phyloP scores from a whole-genome alignment of 805 yeast species.

The Cyberlindnera xishuangbannaensis region DNA sequence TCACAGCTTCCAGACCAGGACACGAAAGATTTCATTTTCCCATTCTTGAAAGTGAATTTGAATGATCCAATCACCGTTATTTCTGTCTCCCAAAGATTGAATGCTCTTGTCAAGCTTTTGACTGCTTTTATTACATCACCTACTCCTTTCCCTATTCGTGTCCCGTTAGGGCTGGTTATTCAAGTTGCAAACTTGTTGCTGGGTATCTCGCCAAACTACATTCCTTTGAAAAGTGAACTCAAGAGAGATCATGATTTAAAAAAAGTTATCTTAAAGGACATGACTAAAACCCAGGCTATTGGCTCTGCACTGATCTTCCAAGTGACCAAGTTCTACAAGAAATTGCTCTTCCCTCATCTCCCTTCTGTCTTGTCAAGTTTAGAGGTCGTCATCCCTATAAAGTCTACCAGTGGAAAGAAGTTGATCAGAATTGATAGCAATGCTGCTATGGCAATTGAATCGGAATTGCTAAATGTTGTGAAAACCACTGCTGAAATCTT shows the following conservation, averaged over 20 bases:
- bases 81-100: slow-evolving; percentile 46
- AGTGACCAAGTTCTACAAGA: slow-evolving; percentile 26
- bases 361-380: slow-evolving; percentile 45
- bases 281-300: slow-evolving; percentile 38
- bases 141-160: slow-evolving; percentile 48
- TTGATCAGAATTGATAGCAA: slow-evolving; percentile 34
- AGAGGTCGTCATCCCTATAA: slow-evolving; percentile 56
- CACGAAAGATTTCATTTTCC: slow-evolving; percentile 31
- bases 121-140: slow-evolving; percentile 41
- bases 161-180: slow-evolving; percentile 59
- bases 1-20: slow-evolving; percentile 34
- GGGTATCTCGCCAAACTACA: slow-evolving; percentile 48
- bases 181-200: slow-evolving; percentile 47
- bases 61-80: slow-evolving; percentile 47
- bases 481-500: slow-evolving; percentile 23
- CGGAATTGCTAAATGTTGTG: slow-evolving; percentile 30
- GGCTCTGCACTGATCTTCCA: slow-evolving; percentile 39
- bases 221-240: slow-evolving; percentile 49
- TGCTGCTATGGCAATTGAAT: slow-evolving; percentile 26
- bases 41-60: slow-evolving; percentile 52
- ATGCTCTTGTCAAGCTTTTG: slow-evolving; percentile 40
- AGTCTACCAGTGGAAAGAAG: slow-evolving; percentile 31
- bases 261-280: slow-evolving; percentile 36
- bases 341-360: slow-evolving; percentile 40
- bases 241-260: slow-evolving; percentile 49